Percentiles rank a stretch among this genome's conserved stretches.
Conservation (phyloP, 495 filamentous ascomycete genomes). For the Astrocystis sublimbata region DNA sequence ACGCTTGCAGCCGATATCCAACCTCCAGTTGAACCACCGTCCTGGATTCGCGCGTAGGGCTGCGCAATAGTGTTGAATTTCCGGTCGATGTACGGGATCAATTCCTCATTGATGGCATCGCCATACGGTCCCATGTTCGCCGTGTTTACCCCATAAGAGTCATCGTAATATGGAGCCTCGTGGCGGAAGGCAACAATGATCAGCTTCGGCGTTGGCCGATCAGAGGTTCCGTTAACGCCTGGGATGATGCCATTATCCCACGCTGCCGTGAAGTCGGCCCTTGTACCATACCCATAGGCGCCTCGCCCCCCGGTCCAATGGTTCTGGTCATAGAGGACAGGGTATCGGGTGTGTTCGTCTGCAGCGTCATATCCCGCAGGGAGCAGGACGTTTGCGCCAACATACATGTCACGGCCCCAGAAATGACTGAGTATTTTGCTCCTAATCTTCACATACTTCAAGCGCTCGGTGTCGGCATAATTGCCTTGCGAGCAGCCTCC, state of each 20-base stretch:
- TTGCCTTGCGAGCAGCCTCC: conserved; percentile 19
- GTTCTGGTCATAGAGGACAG: conserved; percentile 17
- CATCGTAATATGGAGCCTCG: conserved; percentile 19
- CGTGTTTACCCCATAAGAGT: conserved; percentile 18
- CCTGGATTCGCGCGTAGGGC: conserved; percentile 17
- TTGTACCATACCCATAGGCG: conserved; percentile 3
- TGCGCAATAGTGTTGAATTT: conserved; percentile 17
- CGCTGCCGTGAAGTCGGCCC: conserved; percentile 1
- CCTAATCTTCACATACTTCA: conserved; percentile 18
- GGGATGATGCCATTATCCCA: conserved; percentile 18
- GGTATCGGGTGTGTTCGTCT: conserved; percentile 17
- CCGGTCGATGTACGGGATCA: conserved; percentile 13
- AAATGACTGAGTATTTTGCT: conserved; percentile 12
- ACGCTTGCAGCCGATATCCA: conserved; percentile 15
- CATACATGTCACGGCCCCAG: conserved; percentile 22
- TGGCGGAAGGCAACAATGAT: conserved; percentile 20
- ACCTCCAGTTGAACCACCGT: conserved; percentile 18
- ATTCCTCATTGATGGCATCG: conserved; percentile 17
- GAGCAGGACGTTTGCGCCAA: conserved; percentile 18
- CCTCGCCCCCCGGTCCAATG: conserved; percentile 17
- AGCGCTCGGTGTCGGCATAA: conserved; percentile 6
- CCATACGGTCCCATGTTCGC: conserved; percentile 18
- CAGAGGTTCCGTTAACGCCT: background rate
- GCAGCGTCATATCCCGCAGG: conserved; percentile 15
- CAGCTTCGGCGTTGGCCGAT: conserved; percentile 14